Conservation (phyloP, 352 stramenopile species). For the Aphanomyces invadans region DNA sequence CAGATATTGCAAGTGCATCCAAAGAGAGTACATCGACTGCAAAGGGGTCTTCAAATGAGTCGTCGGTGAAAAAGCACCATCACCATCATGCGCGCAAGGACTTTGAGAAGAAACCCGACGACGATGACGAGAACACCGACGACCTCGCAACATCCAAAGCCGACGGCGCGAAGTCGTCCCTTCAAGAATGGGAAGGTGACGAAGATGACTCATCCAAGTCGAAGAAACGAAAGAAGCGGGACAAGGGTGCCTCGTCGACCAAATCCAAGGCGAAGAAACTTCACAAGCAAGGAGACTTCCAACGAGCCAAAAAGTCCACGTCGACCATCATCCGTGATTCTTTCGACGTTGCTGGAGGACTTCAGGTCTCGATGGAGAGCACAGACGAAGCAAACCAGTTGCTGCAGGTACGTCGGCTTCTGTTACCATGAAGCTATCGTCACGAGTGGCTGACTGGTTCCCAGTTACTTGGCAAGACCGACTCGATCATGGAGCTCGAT, state of each 20-base stretch:
- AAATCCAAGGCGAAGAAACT: slow-evolving; percentile 41
- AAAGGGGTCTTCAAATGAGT: neutral
- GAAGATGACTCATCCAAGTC: neutral
- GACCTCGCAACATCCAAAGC: no score
- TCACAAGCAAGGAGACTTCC: slow-evolving; percentile 30
- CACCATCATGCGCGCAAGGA: slow-evolving; percentile 10
- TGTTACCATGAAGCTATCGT: neutral
- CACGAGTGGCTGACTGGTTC: neutral
- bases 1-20: neutral
- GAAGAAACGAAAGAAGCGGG: slow-evolving; percentile 39
- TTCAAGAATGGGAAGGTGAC: neutral
- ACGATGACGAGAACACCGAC: no score
- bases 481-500: slow-evolving; percentile 79
- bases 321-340: slow-evolving; percentile 82
- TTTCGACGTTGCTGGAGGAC: slow-evolving; percentile 46
- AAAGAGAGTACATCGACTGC: neutral
- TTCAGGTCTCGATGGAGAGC: slow-evolving; percentile 38
- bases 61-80: slow-evolving; percentile 27
- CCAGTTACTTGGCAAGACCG: slow-evolving; percentile 48
- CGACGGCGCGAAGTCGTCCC: neutral
- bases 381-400: slow-evolving; percentile 54
- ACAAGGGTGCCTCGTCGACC: slow-evolving; percentile 29
- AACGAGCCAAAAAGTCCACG: slow-evolving; percentile 1
- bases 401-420: slow-evolving; percentile 29
- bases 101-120: slow-evolving; percentile 10